Conservation (phyloP, 257 asterid genomes). For the Ballota nigra region DNA sequence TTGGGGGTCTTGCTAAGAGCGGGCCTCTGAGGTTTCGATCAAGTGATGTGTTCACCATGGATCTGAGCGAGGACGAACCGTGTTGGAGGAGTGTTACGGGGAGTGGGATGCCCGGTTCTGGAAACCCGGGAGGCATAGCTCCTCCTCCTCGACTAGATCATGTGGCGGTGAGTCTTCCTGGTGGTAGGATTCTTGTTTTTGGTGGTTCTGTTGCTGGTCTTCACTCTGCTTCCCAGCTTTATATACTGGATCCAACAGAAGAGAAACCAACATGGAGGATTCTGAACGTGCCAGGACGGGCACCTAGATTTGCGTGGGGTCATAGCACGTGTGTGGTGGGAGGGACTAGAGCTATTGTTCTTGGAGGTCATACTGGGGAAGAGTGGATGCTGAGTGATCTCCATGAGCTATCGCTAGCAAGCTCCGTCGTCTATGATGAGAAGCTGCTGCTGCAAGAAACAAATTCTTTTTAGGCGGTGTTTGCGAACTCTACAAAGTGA, state of each 20-base stretch:
- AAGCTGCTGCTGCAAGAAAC: constrained; percentile 17
- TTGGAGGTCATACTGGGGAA: constrained; percentile 94
- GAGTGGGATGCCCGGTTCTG: constrained; percentile 92
- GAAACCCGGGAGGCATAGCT: constrained; percentile 90
- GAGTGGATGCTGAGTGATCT: constrained; percentile 94
- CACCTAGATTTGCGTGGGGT: constrained; percentile 95
- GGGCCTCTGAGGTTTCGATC: constrained; percentile 89
- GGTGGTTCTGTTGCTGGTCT: constrained; percentile 98
- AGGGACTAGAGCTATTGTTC: constrained; percentile 87
- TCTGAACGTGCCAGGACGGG: constrained; percentile 75
- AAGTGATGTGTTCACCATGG: constrained; percentile 94
- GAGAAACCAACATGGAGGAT: constrained; percentile 98
- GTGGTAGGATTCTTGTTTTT: constrained; percentile 76
- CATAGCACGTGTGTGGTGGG: constrained; percentile 92
- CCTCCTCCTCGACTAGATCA: constrained; percentile 98
- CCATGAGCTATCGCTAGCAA: constrained; percentile 79
- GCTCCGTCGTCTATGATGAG: constrained; percentile 38
- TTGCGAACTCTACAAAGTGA: not conserved
- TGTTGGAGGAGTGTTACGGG: constrained; percentile 93
- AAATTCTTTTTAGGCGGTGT: constrained; percentile 10
- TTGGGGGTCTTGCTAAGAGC: constrained; percentile 82
- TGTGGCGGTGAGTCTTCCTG: constrained; percentile 91
- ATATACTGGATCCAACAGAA: constrained; percentile 88
- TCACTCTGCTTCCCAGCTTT: constrained; percentile 94
- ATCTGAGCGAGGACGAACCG: constrained; percentile 83